Percentiles rank a stretch among this genome's conserved stretches.
These are phyloP conservation scores for Kurtzmaniella quercitrusa DNA, from an alignment of 1,139 yeast genomes.

Conservation along the genomic window DNA sequence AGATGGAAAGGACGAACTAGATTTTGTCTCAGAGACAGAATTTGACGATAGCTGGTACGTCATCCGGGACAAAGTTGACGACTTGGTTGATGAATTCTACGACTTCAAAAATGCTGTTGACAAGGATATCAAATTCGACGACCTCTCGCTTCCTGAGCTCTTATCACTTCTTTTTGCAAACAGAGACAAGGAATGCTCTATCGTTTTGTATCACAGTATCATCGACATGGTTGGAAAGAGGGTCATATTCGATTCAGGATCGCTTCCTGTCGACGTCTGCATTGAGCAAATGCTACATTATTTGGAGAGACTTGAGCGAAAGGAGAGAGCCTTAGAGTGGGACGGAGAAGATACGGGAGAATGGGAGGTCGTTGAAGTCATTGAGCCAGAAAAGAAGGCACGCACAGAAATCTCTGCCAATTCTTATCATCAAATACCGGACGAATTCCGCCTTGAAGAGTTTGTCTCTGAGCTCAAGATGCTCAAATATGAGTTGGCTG, in stretches of 20 bases:
- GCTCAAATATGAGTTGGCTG: slow-evolving; percentile 21
- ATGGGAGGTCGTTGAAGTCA: too few species aligned
- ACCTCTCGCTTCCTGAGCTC: not conserved
- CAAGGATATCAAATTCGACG: not conserved
- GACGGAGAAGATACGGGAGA: too few species aligned
- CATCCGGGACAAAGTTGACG: not conserved
- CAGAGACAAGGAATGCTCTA: not conserved
- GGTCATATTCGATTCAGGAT: not conserved
- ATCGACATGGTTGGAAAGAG: not conserved
- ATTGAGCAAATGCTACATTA: too few species aligned
- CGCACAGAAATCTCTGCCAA: not conserved
- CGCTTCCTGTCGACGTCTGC: too few species aligned
- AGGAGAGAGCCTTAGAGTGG: too few species aligned
- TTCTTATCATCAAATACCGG: slow-evolving; percentile 33
- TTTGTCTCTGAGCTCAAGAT: slow-evolving; percentile 28
- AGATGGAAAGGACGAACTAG: not conserved
- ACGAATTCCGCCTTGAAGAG: slow-evolving; percentile 32
- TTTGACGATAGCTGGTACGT: not conserved
- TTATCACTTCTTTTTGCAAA: not conserved
- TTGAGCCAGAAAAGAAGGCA: not conserved
- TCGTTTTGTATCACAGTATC: not conserved
- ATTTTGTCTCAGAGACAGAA: not conserved
- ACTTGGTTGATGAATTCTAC: not conserved
- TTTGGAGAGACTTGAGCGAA: too few species aligned
- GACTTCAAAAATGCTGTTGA: not conserved